Evolutionary conservation across 129 eudicot genomes (phyloP).

Genomic region (Flaveria sonorensis): DNA sequence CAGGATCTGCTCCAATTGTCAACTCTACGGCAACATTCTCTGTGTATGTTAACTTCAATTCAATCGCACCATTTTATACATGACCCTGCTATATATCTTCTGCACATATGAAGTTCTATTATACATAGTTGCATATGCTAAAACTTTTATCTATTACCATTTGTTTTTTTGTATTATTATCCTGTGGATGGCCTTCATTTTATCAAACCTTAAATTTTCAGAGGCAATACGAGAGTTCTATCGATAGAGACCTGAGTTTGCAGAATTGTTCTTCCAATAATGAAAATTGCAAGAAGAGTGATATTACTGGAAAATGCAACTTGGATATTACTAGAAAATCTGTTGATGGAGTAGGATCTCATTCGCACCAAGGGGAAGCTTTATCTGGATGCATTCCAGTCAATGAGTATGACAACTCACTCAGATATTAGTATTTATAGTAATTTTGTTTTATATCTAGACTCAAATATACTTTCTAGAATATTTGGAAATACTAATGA

Average conservation of each 20-base stretch:
- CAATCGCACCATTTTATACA: slow-evolving; percentile 20
- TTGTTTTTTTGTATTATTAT: neutral
- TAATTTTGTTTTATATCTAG: neutral
- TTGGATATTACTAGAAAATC: slow-evolving; percentile 39
- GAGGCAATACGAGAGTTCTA: slow-evolving; percentile 53
- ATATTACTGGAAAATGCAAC: slow-evolving; percentile 8
- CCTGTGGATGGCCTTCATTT: slow-evolving; percentile 17
- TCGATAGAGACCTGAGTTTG: slow-evolving; percentile 42
- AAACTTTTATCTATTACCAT: slow-evolving; percentile 15
- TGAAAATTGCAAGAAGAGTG: slow-evolving; percentile 37
- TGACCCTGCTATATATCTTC: slow-evolving; percentile 15
- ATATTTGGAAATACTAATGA: neutral
- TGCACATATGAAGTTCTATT: neutral
- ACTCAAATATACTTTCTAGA: neutral
- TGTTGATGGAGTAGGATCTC: slow-evolving; percentile 36
- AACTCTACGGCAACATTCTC: slow-evolving; percentile 35
- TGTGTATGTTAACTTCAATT: slow-evolving; percentile 44
- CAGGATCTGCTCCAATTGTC: slow-evolving; percentile 37
- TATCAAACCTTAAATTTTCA: slow-evolving; percentile 31
- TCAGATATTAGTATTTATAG: slow-evolving; percentile 13
- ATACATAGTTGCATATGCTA: slow-evolving; percentile 4
- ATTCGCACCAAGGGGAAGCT: slow-evolving; percentile 39
- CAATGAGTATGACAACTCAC: slow-evolving; percentile 43
- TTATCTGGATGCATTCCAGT: slow-evolving; percentile 35
- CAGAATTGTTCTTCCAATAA: slow-evolving; percentile 39